A percentile compares a stretch with the other conserved stretches of the same genome.
phyloP scores from a whole-genome alignment of 129 eudicot species.

The Scalesia atractyloides region DNA sequence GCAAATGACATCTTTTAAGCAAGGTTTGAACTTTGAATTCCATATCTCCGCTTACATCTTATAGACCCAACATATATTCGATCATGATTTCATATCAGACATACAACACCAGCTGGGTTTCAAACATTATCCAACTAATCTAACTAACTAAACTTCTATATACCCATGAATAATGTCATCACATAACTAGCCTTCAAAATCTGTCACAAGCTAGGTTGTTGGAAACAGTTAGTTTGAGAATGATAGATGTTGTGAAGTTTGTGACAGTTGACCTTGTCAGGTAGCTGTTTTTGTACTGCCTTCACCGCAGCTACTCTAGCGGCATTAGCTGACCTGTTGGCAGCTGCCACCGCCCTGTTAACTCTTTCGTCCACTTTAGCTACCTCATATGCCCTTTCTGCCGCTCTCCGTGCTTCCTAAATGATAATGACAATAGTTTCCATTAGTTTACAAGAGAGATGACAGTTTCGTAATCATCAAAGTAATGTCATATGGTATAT shows the following conservation, averaged over 20 bases:
- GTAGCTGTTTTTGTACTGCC: conserved; percentile 85
- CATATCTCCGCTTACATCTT: background rate
- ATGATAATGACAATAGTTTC: background rate
- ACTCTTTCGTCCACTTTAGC: conserved; percentile 92
- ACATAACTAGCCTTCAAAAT: conserved; percentile 9
- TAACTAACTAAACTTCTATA: conserved; percentile 45
- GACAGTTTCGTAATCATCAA: background rate
- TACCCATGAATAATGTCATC: background rate
- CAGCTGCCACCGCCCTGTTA: conserved; percentile 78
- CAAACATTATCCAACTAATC: conserved; percentile 39
- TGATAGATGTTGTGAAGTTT: conserved; percentile 43
- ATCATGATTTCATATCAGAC: conserved; percentile 23
- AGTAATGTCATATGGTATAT: background rate
- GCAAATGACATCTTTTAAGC: conserved; percentile 11
- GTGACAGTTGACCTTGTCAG: conserved; percentile 41
- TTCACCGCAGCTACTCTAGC: conserved; percentile 94
- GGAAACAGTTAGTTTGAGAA: conserved; percentile 16
- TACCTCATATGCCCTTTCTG: conserved; percentile 82
- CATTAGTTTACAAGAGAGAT: background rate
- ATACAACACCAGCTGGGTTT: conserved; percentile 43
- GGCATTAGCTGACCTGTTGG: conserved; percentile 92
- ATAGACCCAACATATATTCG: conserved; percentile 3
- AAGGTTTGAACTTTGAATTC: conserved; percentile 21
- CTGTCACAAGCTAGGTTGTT: background rate
- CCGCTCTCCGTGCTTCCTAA: conserved; percentile 91